Evolutionary conservation across 805 yeast species (phyloP).

Genomic region (Saturnispora ahearnii): DNA sequence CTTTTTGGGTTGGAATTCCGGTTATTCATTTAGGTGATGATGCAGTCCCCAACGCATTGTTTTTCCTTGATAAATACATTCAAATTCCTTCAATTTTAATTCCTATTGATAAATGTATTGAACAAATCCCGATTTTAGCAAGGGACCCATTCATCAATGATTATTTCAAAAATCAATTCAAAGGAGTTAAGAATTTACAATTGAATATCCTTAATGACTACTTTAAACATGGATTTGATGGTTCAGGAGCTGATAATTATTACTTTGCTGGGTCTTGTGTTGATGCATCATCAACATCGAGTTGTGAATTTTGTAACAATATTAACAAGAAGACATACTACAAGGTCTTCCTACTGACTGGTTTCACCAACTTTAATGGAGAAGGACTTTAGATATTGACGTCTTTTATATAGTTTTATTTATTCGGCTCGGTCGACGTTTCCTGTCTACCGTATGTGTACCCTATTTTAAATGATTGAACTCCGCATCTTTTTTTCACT

Average conservation of each 20-base stretch:
- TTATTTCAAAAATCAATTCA: conserved; percentile 53
- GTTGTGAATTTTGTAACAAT: conserved; percentile 76
- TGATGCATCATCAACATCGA: conserved; percentile 72
- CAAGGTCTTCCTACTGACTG: conserved; percentile 53
- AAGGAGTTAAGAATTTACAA: conserved; percentile 44
- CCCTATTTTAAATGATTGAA: not conserved
- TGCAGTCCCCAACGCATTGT: conserved; percentile 75
- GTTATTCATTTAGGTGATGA: conserved; percentile 78
- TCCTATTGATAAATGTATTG: conserved; percentile 56
- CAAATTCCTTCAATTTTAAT: conserved; percentile 72
- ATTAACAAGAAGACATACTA: conserved; percentile 57
- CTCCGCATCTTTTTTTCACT: not conserved
- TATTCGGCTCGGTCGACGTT: not conserved
- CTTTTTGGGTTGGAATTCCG: conserved; percentile 68
- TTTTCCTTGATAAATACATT: conserved; percentile 69
- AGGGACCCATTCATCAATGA: conserved; percentile 38
- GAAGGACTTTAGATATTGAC: conserved; percentile 35
- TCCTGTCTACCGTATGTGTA: not conserved
- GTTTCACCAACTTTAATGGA: conserved; percentile 72
- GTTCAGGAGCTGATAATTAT: conserved; percentile 78
- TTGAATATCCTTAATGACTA: conserved; percentile 40
- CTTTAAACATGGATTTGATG: conserved; percentile 57
- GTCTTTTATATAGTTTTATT: not conserved
- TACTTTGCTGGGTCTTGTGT: conserved; percentile 80
- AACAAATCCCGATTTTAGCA: conserved; percentile 44